Base-by-base conservation (phyloP, 192 early-diverging fungal genomes). In the Pilaira anomala region DNA sequence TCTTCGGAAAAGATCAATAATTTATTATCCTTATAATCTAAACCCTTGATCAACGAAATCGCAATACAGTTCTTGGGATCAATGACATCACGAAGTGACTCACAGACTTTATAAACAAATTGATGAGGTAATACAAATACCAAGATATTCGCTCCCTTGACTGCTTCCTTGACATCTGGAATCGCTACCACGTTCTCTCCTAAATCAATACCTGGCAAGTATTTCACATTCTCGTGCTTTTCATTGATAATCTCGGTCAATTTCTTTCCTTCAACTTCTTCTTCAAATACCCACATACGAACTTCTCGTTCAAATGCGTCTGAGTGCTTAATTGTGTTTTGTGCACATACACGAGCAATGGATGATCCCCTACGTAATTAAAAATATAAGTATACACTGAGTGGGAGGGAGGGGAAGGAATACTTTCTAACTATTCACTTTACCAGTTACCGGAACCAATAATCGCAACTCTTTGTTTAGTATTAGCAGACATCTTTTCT, bases 371-470 rank as follows among this genome's bases (percentile, higher is more conserved):
- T 95, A n/a, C n/a, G n/a, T n/a, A n/a, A n/a, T n/a, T n/a, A n/a
- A 77, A 22, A 62, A 18, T 50, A 26, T 11, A 21, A 7, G 2
- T 29, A 14, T 36, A n/a, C n/a, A n/a, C n/a, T n/a, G 26, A 8
- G 26, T 16, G 8, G 18, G 25, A 14, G 50, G 18, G 16, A 40
- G 5, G 39, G 5, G 5, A 8, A 40, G 39, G 39, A n/a, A n/a
- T n/a, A n/a, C n/a, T n/a, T n/a, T n/a, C n/a, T n/a, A n/a, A 14
- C 11, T n/a, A 28, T 22, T 36, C 8, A 45, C 13, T 77, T 71
- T 85, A 91, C 93, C 93, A 97, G 81, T 97, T 97, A 66, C 95
- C 95, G 3, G 90, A 92, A 41, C 95, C 95, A 48, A 97, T 91
- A 45, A 96, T 80, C 64, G 88, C 87, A 25, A 94, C 93, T 72